Conservation (phyloP, 352 stramenopile species). For the Phytopythium helicoides region DNA sequence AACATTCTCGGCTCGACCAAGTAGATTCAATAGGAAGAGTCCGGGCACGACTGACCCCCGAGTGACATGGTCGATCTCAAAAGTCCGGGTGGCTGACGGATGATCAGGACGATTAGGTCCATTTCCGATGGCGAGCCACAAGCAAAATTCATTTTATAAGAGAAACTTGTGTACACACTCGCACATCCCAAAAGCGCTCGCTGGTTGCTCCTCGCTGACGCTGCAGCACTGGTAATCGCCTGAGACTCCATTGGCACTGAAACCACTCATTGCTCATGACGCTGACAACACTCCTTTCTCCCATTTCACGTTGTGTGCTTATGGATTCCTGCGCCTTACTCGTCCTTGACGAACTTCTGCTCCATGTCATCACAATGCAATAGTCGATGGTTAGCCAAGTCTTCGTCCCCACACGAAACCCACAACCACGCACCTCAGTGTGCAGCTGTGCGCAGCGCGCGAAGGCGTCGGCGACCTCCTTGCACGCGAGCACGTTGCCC, state of each 20-base stretch:
- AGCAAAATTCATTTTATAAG: too few species aligned
- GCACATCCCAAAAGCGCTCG: too few species aligned
- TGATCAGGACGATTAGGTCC: too few species aligned
- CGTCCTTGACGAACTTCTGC: conserved; percentile 72
- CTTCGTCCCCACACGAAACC: background rate
- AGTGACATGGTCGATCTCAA: too few species aligned
- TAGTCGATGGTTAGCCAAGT: too few species aligned
- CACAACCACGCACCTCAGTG: conserved; percentile 51
- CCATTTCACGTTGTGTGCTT: background rate
- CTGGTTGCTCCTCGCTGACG: too few species aligned
- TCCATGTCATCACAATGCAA: background rate
- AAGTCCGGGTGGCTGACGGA: too few species aligned
- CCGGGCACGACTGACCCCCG: background rate
- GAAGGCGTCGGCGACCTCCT: conserved; percentile 85
- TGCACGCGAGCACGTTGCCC: conserved; percentile 78
- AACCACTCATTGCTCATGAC: too few species aligned
- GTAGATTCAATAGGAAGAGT: conserved; percentile 11
- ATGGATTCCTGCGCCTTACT: conserved; percentile 13
- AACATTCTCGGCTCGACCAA: conserved; percentile 46
- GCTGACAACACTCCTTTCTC: background rate
- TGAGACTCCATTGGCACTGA: too few species aligned
- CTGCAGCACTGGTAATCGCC: too few species aligned
- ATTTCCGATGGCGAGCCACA: too few species aligned
- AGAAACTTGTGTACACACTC: too few species aligned
- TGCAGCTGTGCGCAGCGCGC: conserved; percentile 75